phyloP scores from a whole-genome alignment of 345 rosid species.

The Euclidium syriacum region DNA sequence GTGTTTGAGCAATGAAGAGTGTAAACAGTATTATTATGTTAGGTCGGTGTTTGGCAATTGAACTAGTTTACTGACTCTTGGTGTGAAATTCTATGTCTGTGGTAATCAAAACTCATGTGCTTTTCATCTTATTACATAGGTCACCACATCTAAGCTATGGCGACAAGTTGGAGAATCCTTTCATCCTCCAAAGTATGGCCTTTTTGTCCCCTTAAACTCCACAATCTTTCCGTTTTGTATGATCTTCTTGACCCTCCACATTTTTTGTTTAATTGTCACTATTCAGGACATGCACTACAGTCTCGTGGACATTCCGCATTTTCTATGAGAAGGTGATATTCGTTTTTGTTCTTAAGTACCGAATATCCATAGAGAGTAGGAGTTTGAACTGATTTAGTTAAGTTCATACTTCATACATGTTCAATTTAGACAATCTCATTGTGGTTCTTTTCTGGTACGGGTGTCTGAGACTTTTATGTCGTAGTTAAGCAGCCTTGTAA shows the following conservation, averaged over 20 bases:
- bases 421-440: neutral
- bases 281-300: conserved; percentile 90
- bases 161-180: conserved; percentile 98
- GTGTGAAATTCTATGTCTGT: conserved; percentile 4
- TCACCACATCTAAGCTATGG: conserved; percentile 83
- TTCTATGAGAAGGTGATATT: conserved; percentile 84
- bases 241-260: neutral
- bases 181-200: conserved; percentile 87
- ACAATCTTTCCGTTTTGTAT: neutral
- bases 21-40: too few relatives aligned
- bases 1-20: conserved; percentile 9
- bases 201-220: neutral
- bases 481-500: neutral
- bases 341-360: neutral
- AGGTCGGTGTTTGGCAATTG: conserved; percentile 9
- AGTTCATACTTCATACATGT: neutral
- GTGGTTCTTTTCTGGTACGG: neutral
- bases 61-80: too few relatives aligned
- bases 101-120: neutral
- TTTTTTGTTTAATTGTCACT: neutral
- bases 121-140: conserved; percentile 41
- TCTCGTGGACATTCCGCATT: conserved; percentile 96
- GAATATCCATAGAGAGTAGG: neutral
- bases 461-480: neutral
- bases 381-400: neutral